phyloP scores from a whole-genome alignment of 2,329 filamentous ascomycete species.

The Trematosphaeria pertusa region DNA sequence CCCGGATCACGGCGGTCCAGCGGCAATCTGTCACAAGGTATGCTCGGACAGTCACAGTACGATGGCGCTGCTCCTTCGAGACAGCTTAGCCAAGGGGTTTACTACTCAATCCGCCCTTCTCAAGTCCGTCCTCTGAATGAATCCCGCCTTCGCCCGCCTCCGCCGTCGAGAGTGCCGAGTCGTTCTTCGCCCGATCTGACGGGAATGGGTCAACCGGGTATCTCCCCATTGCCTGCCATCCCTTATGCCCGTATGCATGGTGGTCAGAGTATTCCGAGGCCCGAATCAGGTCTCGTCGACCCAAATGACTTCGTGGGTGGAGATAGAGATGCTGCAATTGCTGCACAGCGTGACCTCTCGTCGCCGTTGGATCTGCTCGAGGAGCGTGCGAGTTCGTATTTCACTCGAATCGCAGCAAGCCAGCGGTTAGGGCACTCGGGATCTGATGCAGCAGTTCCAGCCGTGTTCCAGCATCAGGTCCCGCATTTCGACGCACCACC shows the following conservation, averaged over 20 bases:
- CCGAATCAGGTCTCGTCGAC: conserved; percentile 16
- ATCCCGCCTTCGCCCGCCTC: conserved; percentile 6
- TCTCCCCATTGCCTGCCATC: conserved; percentile 21
- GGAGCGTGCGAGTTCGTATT: conserved; percentile 23
- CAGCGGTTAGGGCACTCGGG: no score
- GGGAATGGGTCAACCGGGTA: conserved; percentile 8
- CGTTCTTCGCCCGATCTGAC: conserved; percentile 22
- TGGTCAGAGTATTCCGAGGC: conserved; percentile 12
- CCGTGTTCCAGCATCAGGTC: conserved; percentile 7
- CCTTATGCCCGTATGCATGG: conserved; percentile 22
- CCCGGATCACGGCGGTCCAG: conserved; percentile 34
- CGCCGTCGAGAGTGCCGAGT: conserved; percentile 16
- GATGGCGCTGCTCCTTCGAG: conserved; percentile 28
- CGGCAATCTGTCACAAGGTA: conserved; percentile 22
- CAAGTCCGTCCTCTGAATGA: conserved; percentile 11
- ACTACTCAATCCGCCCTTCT: conserved; percentile 28
- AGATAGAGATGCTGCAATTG: conserved; percentile 26
- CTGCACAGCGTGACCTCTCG: conserved; percentile 25
- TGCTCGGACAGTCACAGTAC: conserved; percentile 25
- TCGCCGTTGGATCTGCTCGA: conserved; percentile 36
- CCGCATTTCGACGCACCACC: not conserved
- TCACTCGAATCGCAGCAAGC: conserved; percentile 13
- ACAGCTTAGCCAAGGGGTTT: conserved; percentile 23
- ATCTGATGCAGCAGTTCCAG: not conserved
- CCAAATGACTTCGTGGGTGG: conserved; percentile 18